Percentiles rank a stretch among this genome's conserved stretches.
Evolutionary conservation across 305 asterid genomes (phyloP).

Genomic region (Salvia sclarea): DNA sequence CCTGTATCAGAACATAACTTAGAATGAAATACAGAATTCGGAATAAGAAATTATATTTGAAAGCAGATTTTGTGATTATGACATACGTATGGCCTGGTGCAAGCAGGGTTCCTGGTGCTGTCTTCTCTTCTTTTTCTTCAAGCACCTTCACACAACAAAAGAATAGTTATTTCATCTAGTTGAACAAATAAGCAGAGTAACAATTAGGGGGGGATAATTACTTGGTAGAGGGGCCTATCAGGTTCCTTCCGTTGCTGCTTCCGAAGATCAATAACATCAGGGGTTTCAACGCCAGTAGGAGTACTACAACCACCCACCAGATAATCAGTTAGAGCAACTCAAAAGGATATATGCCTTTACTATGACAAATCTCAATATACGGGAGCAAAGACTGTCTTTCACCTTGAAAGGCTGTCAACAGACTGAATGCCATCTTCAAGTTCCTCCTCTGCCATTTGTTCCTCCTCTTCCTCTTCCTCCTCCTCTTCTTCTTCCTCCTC

Average conservation of each 20-base stretch:
- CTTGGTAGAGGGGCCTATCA: slow-evolving; percentile 94
- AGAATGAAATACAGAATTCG: background rate
- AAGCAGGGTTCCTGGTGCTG: slow-evolving; percentile 80
- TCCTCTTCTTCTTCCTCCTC: slow-evolving; percentile 87
- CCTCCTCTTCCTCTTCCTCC: slow-evolving; percentile 81
- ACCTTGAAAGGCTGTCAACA: slow-evolving; percentile 96
- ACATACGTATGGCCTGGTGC: slow-evolving; percentile 87
- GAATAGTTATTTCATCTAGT: slow-evolving; percentile 14
- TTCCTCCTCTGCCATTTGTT: slow-evolving; percentile 80
- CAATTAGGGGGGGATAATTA: slow-evolving; percentile 26
- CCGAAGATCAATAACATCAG: slow-evolving; percentile 97
- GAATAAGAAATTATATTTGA: slow-evolving; percentile 11
- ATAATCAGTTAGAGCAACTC: slow-evolving; percentile 30
- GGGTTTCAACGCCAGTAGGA: slow-evolving; percentile 98
- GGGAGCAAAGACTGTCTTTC: slow-evolving; percentile 9
- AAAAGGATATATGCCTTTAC: background rate
- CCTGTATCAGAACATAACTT: slow-evolving; percentile 44
- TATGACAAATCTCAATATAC: background rate
- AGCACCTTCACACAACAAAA: slow-evolving; percentile 62
- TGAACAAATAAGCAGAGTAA: background rate
- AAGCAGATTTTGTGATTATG: background rate
- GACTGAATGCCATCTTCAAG: slow-evolving; percentile 91
- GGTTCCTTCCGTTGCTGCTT: slow-evolving; percentile 99
- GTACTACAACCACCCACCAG: slow-evolving; percentile 56
- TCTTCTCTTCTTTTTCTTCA: slow-evolving; percentile 88